Conservation (phyloP, 129 eudicot genomes). For the Lactuca sativa region DNA sequence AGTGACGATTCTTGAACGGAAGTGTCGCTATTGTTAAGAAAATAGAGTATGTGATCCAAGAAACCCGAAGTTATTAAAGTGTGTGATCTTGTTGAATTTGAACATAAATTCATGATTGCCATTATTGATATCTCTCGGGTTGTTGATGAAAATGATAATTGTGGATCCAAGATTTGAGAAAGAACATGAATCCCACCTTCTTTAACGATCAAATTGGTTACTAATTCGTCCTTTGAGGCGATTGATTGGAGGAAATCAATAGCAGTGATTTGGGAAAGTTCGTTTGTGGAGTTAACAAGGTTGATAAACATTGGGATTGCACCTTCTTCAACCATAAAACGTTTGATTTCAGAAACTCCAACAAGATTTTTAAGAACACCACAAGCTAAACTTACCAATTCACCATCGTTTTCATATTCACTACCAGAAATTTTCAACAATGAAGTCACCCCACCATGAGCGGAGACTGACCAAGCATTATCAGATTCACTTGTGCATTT, state of each 20-base stretch:
- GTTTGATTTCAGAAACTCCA: slow-evolving; percentile 79
- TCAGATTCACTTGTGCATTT: slow-evolving; percentile 69
- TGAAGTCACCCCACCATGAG: slow-evolving; percentile 75
- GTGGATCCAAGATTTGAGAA: slow-evolving; percentile 45
- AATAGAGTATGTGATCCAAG: slow-evolving; percentile 47
- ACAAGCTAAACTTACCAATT: slow-evolving; percentile 69
- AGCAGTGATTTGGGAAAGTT: slow-evolving; percentile 33
- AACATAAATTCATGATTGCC: slow-evolving; percentile 48
- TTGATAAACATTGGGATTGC: slow-evolving; percentile 42
- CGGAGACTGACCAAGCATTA: slow-evolving; percentile 85
- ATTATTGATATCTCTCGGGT: slow-evolving; percentile 41
- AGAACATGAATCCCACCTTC: slow-evolving; percentile 52
- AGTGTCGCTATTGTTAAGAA: slow-evolving; percentile 39
- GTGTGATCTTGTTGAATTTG: slow-evolving; percentile 21
- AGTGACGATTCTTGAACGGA: slow-evolving; percentile 51
- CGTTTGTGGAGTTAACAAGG: slow-evolving; percentile 64
- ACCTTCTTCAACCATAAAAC: slow-evolving; percentile 74
- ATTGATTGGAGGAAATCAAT: slow-evolving; percentile 49
- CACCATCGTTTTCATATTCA: slow-evolving; percentile 39
- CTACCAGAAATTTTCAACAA: slow-evolving; percentile 53
- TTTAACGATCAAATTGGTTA: slow-evolving; percentile 30
- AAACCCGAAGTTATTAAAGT: slow-evolving; percentile 37
- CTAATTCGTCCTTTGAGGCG: slow-evolving; percentile 39
- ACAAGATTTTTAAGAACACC: slow-evolving; percentile 76
- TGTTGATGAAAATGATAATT: slow-evolving; percentile 37